Evolutionary conservation across 2,329 filamentous ascomycete genomes (phyloP).

Genomic region (Talaromyces sp.): DNA sequence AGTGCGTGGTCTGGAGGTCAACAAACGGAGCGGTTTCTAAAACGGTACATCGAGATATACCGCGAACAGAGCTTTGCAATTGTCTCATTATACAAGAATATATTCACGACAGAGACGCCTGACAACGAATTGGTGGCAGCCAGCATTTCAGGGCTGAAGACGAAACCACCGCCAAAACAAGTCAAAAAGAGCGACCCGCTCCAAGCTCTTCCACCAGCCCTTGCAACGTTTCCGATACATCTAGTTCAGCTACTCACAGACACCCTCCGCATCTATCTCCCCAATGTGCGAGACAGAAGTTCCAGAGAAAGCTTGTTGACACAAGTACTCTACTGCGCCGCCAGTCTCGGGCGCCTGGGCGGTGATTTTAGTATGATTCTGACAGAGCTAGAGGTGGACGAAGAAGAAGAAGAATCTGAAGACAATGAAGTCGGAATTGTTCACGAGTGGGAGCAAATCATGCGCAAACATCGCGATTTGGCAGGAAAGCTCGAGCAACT

Average conservation of each 20-base stretch:
- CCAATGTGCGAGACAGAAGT: conserved; percentile 71
- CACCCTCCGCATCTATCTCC: conserved; percentile 69
- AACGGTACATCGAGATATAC: conserved; percentile 95
- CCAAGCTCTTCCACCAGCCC: conserved; percentile 61
- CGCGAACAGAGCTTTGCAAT: conserved; percentile 96
- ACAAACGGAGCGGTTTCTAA: conserved; percentile 89
- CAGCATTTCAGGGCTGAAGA: conserved; percentile 12
- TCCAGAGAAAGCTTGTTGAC: conserved; percentile 83
- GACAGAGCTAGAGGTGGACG: conserved; percentile 48
- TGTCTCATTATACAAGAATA: conserved; percentile 86
- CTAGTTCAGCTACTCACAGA: conserved; percentile 74
- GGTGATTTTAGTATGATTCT: conserved; percentile 90
- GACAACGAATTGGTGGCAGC: conserved; percentile 19
- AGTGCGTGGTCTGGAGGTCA: conserved; percentile 56
- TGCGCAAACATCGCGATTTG: conserved; percentile 79
- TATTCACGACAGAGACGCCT: conserved; percentile 60
- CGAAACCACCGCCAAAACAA: conserved; percentile 18
- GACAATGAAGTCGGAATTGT: conserved; percentile 36
- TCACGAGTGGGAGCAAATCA: conserved; percentile 74
- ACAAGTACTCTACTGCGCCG: conserved; percentile 87
- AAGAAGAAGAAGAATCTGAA: conserved; percentile 31
- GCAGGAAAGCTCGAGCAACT: conserved; percentile 58
- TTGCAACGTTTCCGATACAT: conserved; percentile 79
- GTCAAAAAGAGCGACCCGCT: conserved; percentile 24
- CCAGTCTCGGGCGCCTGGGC: conserved; percentile 80